Evolutionary conservation across 352 stramenopile genomes (phyloP).

Genomic region (Phytophthora melonis): DNA sequence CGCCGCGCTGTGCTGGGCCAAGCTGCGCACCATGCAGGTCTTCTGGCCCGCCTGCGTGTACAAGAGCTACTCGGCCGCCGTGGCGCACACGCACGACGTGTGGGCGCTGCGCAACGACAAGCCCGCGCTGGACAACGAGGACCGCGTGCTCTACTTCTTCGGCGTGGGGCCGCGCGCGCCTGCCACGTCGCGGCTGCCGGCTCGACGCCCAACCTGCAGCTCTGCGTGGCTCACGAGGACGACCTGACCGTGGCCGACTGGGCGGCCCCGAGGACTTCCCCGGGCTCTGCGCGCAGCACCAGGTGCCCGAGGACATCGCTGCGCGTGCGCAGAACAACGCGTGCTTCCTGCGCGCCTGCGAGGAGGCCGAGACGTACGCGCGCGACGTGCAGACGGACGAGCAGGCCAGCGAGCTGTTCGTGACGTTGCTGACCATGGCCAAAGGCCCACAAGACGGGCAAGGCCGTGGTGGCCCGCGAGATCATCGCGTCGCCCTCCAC

Average conservation of each 20-base stretch:
- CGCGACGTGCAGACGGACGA: constrained; percentile 38
- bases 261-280: constrained; percentile 43
- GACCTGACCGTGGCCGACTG: constrained; percentile 44
- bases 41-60: constrained; percentile 85
- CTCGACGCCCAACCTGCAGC: constrained; percentile 57
- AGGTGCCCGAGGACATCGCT: constrained; percentile 47
- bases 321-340: constrained; percentile 50
- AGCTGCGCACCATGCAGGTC: constrained; percentile 58
- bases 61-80: constrained; percentile 57
- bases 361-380: constrained; percentile 51
- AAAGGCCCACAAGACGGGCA: constrained; percentile 31
- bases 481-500: constrained; percentile 23
- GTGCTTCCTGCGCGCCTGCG: constrained; percentile 61
- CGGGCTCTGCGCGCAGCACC: constrained; percentile 44
- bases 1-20: constrained; percentile 55
- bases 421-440: constrained; percentile 42
- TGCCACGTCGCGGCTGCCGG: constrained; percentile 39
- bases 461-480: constrained; percentile 26
- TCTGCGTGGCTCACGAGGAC: constrained; percentile 55
- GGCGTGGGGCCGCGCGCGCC: constrained; percentile 56
- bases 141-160: constrained; percentile 87
- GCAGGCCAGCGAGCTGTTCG: constrained; percentile 44
- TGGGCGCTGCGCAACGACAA: constrained; percentile 50
- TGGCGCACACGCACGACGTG: constrained; percentile 59
- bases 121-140: constrained; percentile 66